Evolutionary conservation across 352 stramenopile genomes (phyloP), one percentile per base, ranked within the genome.

Genomic region (Blastocystis sp.): DNA sequence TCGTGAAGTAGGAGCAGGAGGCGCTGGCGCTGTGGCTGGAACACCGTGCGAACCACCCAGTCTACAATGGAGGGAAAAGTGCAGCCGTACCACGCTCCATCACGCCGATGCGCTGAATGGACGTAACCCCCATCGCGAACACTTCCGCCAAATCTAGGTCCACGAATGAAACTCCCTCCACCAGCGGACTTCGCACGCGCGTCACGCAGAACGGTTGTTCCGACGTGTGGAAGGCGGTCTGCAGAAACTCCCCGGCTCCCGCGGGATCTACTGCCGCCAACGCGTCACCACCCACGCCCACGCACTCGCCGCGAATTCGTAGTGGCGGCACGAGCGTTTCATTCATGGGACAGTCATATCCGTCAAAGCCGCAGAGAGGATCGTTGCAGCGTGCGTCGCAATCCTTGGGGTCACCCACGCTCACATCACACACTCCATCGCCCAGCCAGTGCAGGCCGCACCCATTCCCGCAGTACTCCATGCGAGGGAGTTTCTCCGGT

Each of bases 311-410:
- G 5, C 14, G 5, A 7, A 56, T 14, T 17, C 48, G 48, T 21
- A 71, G 45, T 3, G 23, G 64, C 14, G 64, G 17, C 21, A 71
- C 23, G 23, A 71, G 5, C 23, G 66, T 1, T 52, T 76, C 66
- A 19, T 88, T 43, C 5, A 91, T 89, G 86, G 90, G 90, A 77
- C 93, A 95, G 78, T 96, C 93, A 14, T 92, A 93, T 62, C 90
- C 89, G 82, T 96, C 93, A 89, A 93, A 96, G 21, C 91, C 93
- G 87, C 93, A 96, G 17, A 90, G 90, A 21, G 90, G 92, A 9
- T 93, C 89, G 89, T 96, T 94, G 86, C 93, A 96, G 53, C 91
- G 82, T 3, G 88, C 67, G 86, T 96, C 92, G 89, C 93, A 96
- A 0, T 89, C 11, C 74, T 82, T 70, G 4, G 5, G 2, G 28